phyloP scores from a whole-genome alignment of 768 basidiomycete genomes.

The Boletus rubroflammeus region DNA sequence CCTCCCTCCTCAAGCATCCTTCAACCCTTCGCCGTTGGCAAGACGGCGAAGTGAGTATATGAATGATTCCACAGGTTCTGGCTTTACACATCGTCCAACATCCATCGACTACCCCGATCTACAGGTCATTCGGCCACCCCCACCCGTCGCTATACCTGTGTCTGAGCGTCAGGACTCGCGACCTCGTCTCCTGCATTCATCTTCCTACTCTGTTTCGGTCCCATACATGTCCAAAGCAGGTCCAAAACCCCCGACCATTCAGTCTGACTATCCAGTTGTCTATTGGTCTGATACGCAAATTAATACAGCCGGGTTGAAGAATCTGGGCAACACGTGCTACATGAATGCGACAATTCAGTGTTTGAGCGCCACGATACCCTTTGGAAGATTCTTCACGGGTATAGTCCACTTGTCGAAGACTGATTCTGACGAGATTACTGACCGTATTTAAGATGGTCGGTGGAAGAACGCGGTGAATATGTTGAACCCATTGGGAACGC shows the following conservation, averaged over 20 bases:
- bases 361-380: constrained; percentile 89
- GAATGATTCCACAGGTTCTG: constrained; percentile 65
- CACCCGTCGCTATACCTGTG: constrained; percentile 64
- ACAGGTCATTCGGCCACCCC: constrained; percentile 71
- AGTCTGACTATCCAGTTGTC: constrained; percentile 72
- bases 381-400: constrained; percentile 92
- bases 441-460: constrained; percentile 53
- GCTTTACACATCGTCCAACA: constrained; percentile 40
- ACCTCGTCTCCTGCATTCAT: constrained; percentile 43
- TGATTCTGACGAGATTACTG: not conserved
- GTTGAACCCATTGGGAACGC: constrained; percentile 81
- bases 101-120: constrained; percentile 82
- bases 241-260: constrained; percentile 64
- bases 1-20: constrained; percentile 80
- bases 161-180: constrained; percentile 77
- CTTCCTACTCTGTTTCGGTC: constrained; percentile 33
- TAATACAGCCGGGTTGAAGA: constrained; percentile 85
- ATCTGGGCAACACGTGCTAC: constrained; percentile 95
- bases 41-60: constrained; percentile 74
- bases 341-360: constrained; percentile 99
- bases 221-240: constrained; percentile 24
- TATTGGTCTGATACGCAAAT: constrained; percentile 85
- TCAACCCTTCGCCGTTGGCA: constrained; percentile 72
- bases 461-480: constrained; percentile 85
- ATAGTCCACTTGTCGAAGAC: constrained; percentile 4